Percentiles rank a stretch among this genome's conserved stretches.
Conservation (phyloP, 164 flowering plant genomes). For the Warburgia ugandensis region DNA sequence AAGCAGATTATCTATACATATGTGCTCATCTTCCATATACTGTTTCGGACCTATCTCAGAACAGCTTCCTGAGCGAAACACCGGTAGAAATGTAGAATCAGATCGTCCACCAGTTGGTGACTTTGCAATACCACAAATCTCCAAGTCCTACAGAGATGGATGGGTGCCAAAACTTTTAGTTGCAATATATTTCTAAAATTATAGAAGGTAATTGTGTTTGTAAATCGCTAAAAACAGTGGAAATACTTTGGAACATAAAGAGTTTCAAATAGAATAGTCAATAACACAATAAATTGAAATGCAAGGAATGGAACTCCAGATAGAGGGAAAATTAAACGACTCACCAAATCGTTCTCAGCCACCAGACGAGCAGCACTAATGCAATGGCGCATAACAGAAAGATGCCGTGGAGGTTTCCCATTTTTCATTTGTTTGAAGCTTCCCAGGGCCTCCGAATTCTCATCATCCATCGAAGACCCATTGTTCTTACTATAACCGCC, state of each 20-base stretch:
- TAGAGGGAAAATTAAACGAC: conserved; percentile 5
- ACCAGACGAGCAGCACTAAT: conserved; percentile 38
- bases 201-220: too few species aligned
- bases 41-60: conserved; percentile 81
- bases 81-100: conserved; percentile 44
- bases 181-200: background rate
- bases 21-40: conserved; percentile 88
- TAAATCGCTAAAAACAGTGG: too few species aligned
- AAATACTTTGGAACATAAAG: too few species aligned
- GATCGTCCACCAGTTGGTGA: conserved; percentile 41
- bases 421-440: conserved; percentile 20
- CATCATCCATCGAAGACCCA: conserved; percentile 20
- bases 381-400: conserved; percentile 45
- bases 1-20: conserved; percentile 63
- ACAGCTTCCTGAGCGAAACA: conserved; percentile 84
- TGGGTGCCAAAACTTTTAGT: too few species aligned
- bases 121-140: conserved; percentile 24
- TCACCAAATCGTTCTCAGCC: conserved; percentile 25
- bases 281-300: too few species aligned
- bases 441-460: conserved; percentile 26
- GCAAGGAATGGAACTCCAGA: background rate
- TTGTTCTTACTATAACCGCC: conserved; percentile 28
- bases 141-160: conserved; percentile 36
- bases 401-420: conserved; percentile 54
- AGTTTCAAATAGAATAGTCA: background rate